These are phyloP conservation scores for Taiozyma sp. DNA, from an alignment of 1,139 yeast genomes.

Conservation along the genomic window DNA sequence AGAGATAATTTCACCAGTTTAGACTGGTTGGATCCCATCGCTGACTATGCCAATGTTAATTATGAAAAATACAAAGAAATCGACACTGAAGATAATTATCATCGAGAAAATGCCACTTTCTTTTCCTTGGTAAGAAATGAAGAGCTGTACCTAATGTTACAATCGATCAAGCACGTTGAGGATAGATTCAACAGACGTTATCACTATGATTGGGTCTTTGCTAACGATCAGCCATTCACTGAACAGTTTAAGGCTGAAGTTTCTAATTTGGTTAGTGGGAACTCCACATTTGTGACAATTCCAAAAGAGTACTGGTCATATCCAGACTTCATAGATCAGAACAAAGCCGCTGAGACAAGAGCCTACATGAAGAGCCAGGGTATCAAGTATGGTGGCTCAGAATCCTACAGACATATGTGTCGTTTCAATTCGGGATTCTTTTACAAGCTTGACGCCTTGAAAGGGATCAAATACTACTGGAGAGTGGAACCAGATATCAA, in stretches of 20 bases:
- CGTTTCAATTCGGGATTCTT: conserved; percentile 53
- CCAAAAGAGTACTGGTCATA: conserved; percentile 70
- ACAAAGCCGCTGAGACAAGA: conserved; percentile 50
- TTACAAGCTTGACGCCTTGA: conserved; percentile 50
- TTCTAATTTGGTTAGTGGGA: conserved; percentile 49
- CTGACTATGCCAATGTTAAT: conserved; percentile 1
- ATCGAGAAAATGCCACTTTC: conserved; percentile 45
- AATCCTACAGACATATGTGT: conserved; percentile 61
- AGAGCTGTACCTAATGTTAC: conserved; percentile 43
- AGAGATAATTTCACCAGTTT: conserved; percentile 16
- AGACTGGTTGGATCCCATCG: conserved; percentile 14
- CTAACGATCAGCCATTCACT: conserved; percentile 51
- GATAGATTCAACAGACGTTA: conserved; percentile 49
- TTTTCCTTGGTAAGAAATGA: conserved; percentile 51
- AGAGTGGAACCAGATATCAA: conserved; percentile 57
- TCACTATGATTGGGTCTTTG: conserved; percentile 61
- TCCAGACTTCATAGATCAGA: conserved; percentile 60
- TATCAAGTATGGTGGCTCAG: conserved; percentile 51
- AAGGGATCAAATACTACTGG: conserved; percentile 61
- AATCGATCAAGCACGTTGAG: conserved; percentile 49
- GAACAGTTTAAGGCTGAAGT: conserved; percentile 42
- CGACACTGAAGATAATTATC: not conserved
- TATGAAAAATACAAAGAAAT: conserved; percentile 6
- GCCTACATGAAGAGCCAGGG: conserved; percentile 36
- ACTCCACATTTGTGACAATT: conserved; percentile 56